phyloP scores from a whole-genome alignment of 2,329 filamentous ascomycete genomes.

The Tolypocladium endophyticum region DNA sequence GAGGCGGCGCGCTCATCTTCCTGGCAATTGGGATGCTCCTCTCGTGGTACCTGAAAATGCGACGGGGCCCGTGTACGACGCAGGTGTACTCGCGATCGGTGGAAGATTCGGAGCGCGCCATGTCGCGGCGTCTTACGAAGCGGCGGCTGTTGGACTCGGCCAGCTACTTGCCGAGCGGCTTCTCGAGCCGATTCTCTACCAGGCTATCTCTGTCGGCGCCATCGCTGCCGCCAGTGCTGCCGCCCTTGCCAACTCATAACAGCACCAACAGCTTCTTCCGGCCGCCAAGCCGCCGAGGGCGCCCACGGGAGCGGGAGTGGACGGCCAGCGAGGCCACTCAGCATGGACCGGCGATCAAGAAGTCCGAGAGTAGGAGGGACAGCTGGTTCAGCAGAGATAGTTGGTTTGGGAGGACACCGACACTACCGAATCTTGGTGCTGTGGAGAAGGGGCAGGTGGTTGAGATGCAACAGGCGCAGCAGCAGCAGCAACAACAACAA shows the following conservation, averaged over 20 bases:
- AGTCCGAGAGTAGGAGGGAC: conserved; percentile 9
- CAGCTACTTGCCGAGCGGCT: conserved; percentile 3
- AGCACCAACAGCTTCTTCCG: conserved; percentile 15
- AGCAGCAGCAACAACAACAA: not conserved
- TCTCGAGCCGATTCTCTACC: conserved; percentile 14
- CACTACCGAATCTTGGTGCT: conserved; percentile 22
- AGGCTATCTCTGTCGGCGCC: conserved; percentile 18
- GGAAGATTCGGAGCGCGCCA: conserved; percentile 5
- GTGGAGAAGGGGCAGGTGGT: conserved; percentile 11
- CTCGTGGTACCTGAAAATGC: conserved; percentile 22
- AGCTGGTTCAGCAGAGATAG: conserved; percentile 15
- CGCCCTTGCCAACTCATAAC: conserved; percentile 21
- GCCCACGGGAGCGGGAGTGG: conserved; percentile 24
- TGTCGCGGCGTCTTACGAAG: conserved; percentile 18
- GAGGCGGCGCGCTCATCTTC: conserved; percentile 35
- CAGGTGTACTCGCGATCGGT: conserved; percentile 18
- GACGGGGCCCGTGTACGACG: conserved; percentile 8
- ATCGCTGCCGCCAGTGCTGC: conserved; percentile 14
- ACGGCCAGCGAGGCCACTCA: conserved; percentile 37
- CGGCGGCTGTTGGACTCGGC: conserved; percentile 13
- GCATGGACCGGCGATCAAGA: conserved; percentile 33
- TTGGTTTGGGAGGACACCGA: conserved; percentile 22
- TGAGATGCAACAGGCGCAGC: not conserved
- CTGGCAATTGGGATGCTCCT: conserved; percentile 30
- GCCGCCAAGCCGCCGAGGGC: conserved; percentile 7